These are phyloP conservation scores for Colletotrichum sp. DNA, from an alignment of 2,329 filamentous ascomycete species.

Conservation along the genomic window DNA sequence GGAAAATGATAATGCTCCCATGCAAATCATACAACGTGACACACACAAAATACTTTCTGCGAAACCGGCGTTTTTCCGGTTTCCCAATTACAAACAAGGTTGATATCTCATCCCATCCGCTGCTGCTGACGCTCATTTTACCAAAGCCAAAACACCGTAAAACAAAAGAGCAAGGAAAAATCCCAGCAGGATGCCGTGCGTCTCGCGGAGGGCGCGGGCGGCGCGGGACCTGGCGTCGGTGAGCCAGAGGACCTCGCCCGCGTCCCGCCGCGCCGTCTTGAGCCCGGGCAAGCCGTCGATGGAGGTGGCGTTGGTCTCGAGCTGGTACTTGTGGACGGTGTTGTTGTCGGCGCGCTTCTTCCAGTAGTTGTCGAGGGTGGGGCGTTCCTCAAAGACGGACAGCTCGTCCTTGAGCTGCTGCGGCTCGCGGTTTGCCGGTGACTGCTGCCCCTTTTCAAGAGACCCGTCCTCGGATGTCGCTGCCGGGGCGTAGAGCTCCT, in stretches of 20 bases:
- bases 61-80: neutral
- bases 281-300: slow-evolving; percentile 65
- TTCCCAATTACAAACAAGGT: neutral
- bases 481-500: slow-evolving; percentile 37
- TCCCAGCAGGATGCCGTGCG: slow-evolving; percentile 18
- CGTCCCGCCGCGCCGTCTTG: slow-evolving; percentile 52
- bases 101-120: neutral
- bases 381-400: slow-evolving; percentile 55
- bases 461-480: slow-evolving; percentile 19
- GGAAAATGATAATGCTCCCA: neutral
- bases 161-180: slow-evolving; percentile 23
- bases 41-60: neutral
- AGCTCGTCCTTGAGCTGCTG: slow-evolving; percentile 31
- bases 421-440: neutral
- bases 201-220: neutral
- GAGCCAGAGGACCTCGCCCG: slow-evolving; percentile 50
- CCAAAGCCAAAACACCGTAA: neutral
- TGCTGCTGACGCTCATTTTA: neutral
- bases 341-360: slow-evolving; percentile 52
- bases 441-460: slow-evolving; percentile 22
- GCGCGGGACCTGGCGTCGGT: slow-evolving; percentile 34
- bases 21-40: neutral
- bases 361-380: slow-evolving; percentile 59
- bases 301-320: slow-evolving; percentile 56
- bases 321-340: slow-evolving; percentile 59